Base-by-base conservation (phyloP, 345 rosid species). In the Corymbia maculata region DNA sequence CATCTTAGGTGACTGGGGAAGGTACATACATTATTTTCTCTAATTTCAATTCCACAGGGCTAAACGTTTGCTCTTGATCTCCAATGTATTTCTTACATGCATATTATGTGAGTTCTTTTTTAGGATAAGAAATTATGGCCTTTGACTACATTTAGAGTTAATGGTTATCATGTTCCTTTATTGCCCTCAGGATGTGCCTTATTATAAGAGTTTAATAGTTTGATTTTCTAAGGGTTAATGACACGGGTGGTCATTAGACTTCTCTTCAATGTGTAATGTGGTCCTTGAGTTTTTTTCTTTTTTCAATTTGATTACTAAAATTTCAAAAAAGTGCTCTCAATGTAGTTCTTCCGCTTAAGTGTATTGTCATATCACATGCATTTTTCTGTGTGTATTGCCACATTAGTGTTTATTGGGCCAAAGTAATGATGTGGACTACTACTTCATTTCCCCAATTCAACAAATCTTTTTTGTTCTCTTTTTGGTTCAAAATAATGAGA, bases 1-100 rank as follows among this genome's bases (percentile, higher is more conserved):
- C 87, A 90, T 94, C 92, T 90, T 97, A 87, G 99, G 99, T 53
- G 99, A 97, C 87, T 96, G 99, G 98, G 99, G 99, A 88, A 97
- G 98, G 99, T 97, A 90, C 6, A 80, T 80, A 32, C 87, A 64
- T 47, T 26, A 17, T 36, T 52, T 51, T 85, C 87, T 52, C 11
- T 61, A 15, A 44, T 30, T 36, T 19, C 44, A 51, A 52, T 16
- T 52, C 49, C 36, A 15, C 13, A 2, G 22, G 66, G 17, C 47
- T 16, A 52, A 55, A 51, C 22, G 61, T 85, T 85, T 75, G 49
- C 84, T 75, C 49, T 75, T 42, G 13, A 19, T 75, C 19, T 42
- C 28, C 49, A 36, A 19, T 36, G 84, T 75, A 10, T 75, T 64
- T 64, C 84, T 26, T 42, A 6, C 28, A 44, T 44, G 70, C 61